Evolutionary conservation across 2,329 filamentous ascomycete genomes (phyloP).

Genomic region (Eutypa lata): DNA sequence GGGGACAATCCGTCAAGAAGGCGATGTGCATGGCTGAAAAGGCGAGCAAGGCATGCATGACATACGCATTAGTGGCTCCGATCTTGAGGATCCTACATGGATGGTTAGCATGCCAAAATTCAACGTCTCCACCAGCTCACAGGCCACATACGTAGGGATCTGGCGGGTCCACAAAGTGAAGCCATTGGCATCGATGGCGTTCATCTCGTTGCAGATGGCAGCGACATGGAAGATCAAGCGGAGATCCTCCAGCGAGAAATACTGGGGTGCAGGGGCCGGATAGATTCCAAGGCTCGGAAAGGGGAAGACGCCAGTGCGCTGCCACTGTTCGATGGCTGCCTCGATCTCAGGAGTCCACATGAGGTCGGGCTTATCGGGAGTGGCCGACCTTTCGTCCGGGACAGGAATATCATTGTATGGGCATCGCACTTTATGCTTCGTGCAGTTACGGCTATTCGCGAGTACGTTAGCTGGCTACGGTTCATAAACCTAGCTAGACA

Average conservation of each 20-base stretch:
- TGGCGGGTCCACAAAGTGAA: slow-evolving; percentile 92
- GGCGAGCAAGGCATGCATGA: slow-evolving; percentile 89
- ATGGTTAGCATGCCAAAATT: slow-evolving; percentile 18
- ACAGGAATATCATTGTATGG: slow-evolving; percentile 89
- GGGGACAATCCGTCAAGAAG: slow-evolving; percentile 79
- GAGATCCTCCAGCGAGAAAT: slow-evolving; percentile 73
- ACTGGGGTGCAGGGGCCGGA: slow-evolving; percentile 68
- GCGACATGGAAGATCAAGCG: slow-evolving; percentile 89
- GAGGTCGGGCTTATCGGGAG: slow-evolving; percentile 64
- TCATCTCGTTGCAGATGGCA: slow-evolving; percentile 79
- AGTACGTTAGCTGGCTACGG: slow-evolving; percentile 6
- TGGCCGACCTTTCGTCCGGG: slow-evolving; percentile 59
- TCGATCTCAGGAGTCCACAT: slow-evolving; percentile 87
- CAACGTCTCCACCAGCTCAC: slow-evolving; percentile 8
- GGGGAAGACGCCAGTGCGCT: slow-evolving; percentile 77
- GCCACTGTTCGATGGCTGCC: slow-evolving; percentile 77
- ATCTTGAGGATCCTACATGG: slow-evolving; percentile 70
- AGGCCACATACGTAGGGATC: slow-evolving; percentile 74
- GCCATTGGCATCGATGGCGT: slow-evolving; percentile 70
- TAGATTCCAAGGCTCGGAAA: slow-evolving; percentile 79
- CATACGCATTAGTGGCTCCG: slow-evolving; percentile 77
- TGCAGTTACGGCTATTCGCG: slow-evolving; percentile 82
- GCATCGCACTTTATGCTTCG: slow-evolving; percentile 97
- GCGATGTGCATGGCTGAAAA: slow-evolving; percentile 94
- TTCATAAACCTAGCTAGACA: slow-evolving; percentile 16